Conservation (phyloP, 371 early-diverging fungal genomes). For the Rhizopus arrhizus region DNA sequence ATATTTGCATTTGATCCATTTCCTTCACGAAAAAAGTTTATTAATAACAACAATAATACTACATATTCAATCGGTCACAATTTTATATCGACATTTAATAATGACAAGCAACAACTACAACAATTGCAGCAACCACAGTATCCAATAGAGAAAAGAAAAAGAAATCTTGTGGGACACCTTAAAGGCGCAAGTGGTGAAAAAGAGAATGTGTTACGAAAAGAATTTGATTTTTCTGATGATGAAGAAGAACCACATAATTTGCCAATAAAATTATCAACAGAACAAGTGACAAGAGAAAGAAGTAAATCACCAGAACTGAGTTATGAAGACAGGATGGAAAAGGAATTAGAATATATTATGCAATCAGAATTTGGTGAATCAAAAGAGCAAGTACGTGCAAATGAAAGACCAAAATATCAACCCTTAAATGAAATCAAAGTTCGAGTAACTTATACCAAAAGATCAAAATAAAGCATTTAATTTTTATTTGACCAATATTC, state of each 20-base stretch:
- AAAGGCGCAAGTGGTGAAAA: constrained; percentile 26
- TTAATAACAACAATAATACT: not conserved
- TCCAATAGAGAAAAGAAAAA: constrained; percentile 20
- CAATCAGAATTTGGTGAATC: constrained; percentile 23
- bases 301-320: constrained; percentile 18
- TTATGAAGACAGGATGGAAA: constrained; percentile 25
- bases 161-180: constrained; percentile 25
- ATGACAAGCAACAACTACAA: constrained; percentile 5
- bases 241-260: constrained; percentile 15
- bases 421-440: constrained; percentile 30
- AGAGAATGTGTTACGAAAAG: constrained; percentile 3
- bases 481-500: constrained; percentile 35
- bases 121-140: constrained; percentile 2
- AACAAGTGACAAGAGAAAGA: not conserved
- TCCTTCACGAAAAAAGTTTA: not conserved
- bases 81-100: too few species aligned
- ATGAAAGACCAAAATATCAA: constrained; percentile 20
- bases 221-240: constrained; percentile 26
- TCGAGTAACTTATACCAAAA: constrained; percentile 23
- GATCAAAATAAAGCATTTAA: constrained; percentile 7
- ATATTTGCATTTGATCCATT: not conserved
- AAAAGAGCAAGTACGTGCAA: not conserved
- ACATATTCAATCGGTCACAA: too few species aligned
- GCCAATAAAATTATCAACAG: constrained; percentile 3
- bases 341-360: constrained; percentile 20